Conservation (phyloP, 2,329 filamentous ascomycete species). For the Mycogone perniciosa region DNA sequence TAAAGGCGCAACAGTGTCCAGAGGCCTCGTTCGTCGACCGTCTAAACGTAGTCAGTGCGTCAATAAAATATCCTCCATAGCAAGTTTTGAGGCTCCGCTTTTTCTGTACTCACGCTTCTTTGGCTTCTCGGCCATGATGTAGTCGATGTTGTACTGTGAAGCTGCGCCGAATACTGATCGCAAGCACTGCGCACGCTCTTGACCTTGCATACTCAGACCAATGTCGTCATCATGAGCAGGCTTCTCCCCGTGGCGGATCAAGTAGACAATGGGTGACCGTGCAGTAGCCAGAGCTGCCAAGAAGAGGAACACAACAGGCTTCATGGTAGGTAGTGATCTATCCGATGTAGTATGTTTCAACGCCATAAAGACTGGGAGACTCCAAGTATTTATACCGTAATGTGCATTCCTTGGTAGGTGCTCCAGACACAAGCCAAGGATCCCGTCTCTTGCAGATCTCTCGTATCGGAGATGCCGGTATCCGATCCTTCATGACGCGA, state of each 20-base stretch:
- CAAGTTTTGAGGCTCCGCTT: background rate
- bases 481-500: background rate
- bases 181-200: slow-evolving; percentile 53
- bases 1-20: slow-evolving; percentile 51
- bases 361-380: too few species aligned
- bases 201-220: slow-evolving; percentile 46
- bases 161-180: slow-evolving; percentile 46
- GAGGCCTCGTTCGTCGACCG: slow-evolving; percentile 46
- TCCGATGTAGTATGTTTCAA: background rate
- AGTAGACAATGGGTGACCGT: slow-evolving; percentile 45
- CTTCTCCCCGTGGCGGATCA: slow-evolving; percentile 61
- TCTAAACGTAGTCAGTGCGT: slow-evolving; percentile 30
- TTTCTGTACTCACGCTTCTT: slow-evolving; percentile 23
- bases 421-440: too few species aligned
- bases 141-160: slow-evolving; percentile 48
- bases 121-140: slow-evolving; percentile 52
- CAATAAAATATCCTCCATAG: background rate
- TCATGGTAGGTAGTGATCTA: slow-evolving; percentile 3
- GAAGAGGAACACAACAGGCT: slow-evolving; percentile 2
- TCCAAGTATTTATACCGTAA: too few species aligned
- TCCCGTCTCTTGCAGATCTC: too few species aligned
- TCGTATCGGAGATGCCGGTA: background rate
- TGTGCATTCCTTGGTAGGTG: too few species aligned
- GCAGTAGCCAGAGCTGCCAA: slow-evolving; percentile 15
- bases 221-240: slow-evolving; percentile 38